These are phyloP conservation scores for Capsicum rhomboideum DNA, from an alignment of 257 asterid species.

Conservation along the genomic window DNA sequence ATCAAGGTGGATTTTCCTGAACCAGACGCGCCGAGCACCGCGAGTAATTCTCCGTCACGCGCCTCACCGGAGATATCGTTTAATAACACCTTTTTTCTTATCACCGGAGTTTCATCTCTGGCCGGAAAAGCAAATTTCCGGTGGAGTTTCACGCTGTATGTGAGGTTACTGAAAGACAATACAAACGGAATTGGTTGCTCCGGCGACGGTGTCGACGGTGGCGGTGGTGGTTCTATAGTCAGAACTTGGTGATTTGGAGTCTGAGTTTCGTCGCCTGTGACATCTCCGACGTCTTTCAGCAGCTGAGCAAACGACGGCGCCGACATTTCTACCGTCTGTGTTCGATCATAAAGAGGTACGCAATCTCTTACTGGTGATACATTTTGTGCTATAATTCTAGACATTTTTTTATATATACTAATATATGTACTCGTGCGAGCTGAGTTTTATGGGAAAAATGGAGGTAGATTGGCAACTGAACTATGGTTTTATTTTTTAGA, in stretches of 20 bases:
- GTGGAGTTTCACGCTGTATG: constrained; percentile 35
- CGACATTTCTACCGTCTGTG: constrained; percentile 7
- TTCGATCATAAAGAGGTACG: constrained; percentile 12
- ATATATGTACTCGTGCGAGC: too few relatives aligned
- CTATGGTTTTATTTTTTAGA: not conserved
- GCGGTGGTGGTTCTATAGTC: constrained; percentile 18
- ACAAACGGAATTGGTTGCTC: constrained; percentile 45
- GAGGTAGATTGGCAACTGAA: not conserved
- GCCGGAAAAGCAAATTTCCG: constrained; percentile 11
- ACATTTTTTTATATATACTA: constrained; percentile 6
- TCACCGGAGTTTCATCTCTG: constrained; percentile 1
- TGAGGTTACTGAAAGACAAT: constrained; percentile 50
- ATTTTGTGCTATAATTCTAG: constrained; percentile 25
- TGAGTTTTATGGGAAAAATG: too few relatives aligned
- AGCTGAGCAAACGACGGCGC: constrained; percentile 46
- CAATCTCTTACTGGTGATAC: constrained; percentile 11
- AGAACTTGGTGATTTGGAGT: constrained; percentile 44
- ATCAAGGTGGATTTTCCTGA: constrained; percentile 43
- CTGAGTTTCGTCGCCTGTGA: constrained; percentile 25
- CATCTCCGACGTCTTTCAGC: constrained; percentile 38
- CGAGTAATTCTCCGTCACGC: constrained; percentile 36
- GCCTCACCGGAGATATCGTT: constrained; percentile 44
- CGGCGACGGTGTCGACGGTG: not conserved
- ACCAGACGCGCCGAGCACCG: constrained; percentile 41
- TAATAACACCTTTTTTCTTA: constrained; percentile 18